Evolutionary conservation across 1,284 basidiomycete genomes (phyloP), one percentile per base, ranked within the genome.

Genomic region (Calocybe gambosa): DNA sequence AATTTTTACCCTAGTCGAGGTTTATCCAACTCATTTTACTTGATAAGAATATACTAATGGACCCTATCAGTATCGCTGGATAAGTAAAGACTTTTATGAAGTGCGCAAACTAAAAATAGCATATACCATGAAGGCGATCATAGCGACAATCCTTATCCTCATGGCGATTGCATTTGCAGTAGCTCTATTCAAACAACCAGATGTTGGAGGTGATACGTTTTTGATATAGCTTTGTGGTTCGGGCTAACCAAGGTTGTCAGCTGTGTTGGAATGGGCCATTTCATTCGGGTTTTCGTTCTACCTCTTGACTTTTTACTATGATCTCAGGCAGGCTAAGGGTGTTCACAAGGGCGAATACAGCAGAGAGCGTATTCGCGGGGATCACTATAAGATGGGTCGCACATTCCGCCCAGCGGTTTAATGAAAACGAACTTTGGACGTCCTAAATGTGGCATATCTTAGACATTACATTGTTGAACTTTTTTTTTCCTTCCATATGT

Each of bases 1-100:
- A 7, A 74, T 88, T 31, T 87, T 87, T 63, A 82, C 82, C 3
- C 67, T 85, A 13, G 48, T 75, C n/a, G 85, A 89, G 71, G 80
- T 80, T 56, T 20, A 64, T 55, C 9, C 25, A 4, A 16, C 7
- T 19, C 5, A 47, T 20, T 41, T 3, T 23, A n/a, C 29, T 26
- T 38, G 36, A 8, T n/a, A 13, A 31, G 8, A 13, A 13, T 6
- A 31, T n/a, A 35, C 29, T 25, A 39, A 46, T 10, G 9, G 6
- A 25, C 18, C 12, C 2, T 45, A 3, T 19, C 49, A 83, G 80
- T 86, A 77, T 50, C 69, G 74, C 3, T 85, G 80, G 80, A 68
- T 88, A 40, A 73, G 75, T 51, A 70, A 75, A 44, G 75, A 80
- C 45, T 83, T 77, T 46, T 49, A 50, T 1, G 67, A 71, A 26